Base-by-base conservation (phyloP, 2,329 filamentous ascomycete species). In the Ascochyta rabiei region DNA sequence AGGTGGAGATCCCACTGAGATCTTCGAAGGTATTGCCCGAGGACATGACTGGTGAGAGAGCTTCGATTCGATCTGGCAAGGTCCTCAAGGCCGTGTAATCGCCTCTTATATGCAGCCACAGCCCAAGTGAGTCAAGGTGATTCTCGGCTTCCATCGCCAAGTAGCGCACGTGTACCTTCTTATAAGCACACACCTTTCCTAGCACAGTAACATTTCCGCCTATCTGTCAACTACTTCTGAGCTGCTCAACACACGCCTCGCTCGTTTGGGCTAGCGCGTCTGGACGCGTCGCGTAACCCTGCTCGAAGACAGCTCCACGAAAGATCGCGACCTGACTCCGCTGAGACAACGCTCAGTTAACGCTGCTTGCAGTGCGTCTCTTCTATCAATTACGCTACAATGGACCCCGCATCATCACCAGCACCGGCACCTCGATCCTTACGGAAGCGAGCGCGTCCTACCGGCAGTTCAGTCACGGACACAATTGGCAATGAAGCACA, bases 1-100 rank as follows among this genome's bases (percentile, higher is more conserved):
- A 66, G 35, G 72, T 71, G 3, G 68, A 68, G 19, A 75, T 62
- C 16, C 75, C 74, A 41, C 72, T 76, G 8, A 80, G 67, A 57
- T 80, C 78, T 59, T 74, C 69, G 41, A 74, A 75, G 4, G 61
- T 62, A 31, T 67, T 69, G 41, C 39, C 56, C 6, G 61, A 56
- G 37, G 59, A 42, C 66, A 70, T 71, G 19, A 21, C 31, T 19
- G 16, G 15, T 16, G n/a, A 4, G 15, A 42, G 30, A 18, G 23
- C 15, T 41, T n/a, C 13, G 37, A 4, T 40, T 7, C 18, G 21
- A n/a, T 23, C 31, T 23, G 21, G 19, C 6, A 2, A 35, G 23
- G 34, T 24, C 30, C 21, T 34, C 21, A 24, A 8, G 12, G 19
- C 19, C n/a, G 24, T n/a, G 6, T 16, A 16, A 23, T 7, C 7